Percentiles rank a stretch among this genome's conserved stretches.
Evolutionary conservation across 192 early-diverging fungal species (phyloP).

Genomic region (Tieghemiomyces parasiticus): DNA sequence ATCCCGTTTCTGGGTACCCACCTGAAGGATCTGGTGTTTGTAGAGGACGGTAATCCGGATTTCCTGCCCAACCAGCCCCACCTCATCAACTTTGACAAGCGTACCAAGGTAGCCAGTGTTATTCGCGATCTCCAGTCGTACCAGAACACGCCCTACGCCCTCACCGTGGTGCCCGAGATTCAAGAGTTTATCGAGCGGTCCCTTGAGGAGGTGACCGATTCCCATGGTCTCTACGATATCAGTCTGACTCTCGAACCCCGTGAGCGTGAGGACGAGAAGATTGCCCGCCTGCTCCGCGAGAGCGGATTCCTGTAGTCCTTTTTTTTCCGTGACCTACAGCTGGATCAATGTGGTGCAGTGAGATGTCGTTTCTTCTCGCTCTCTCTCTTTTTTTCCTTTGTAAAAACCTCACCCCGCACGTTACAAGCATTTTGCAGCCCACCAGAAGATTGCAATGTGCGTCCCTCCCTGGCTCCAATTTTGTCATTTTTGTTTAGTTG

Average conservation of each 20-base stretch:
- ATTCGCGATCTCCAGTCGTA: conserved; percentile 82
- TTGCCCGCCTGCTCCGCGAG: conserved; percentile 55
- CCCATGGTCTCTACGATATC: conserved; percentile 61
- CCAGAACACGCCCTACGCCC: conserved; percentile 62
- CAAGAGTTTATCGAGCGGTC: conserved; percentile 60
- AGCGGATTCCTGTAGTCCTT: conserved; percentile 52
- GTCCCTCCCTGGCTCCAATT: too few species aligned
- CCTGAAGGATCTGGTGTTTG: conserved; percentile 78
- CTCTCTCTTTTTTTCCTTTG: too few species aligned
- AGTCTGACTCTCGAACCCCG: conserved; percentile 71
- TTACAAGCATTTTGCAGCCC: too few species aligned
- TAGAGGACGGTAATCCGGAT: conserved; percentile 77
- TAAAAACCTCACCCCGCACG: too few species aligned
- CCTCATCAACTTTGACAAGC: conserved; percentile 85
- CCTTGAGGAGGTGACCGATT: conserved; percentile 50
- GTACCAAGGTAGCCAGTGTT: conserved; percentile 71
- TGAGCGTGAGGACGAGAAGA: conserved; percentile 71
- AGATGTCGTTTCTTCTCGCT: too few species aligned
- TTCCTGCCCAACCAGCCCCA: conserved; percentile 38
- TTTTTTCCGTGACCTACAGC: too few species aligned
- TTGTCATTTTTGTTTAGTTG: too few species aligned
- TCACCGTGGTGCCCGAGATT: conserved; percentile 66
- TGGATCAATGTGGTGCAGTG: too few species aligned
- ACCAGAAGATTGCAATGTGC: too few species aligned
- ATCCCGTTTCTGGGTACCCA: conserved; percentile 79